Base-by-base conservation (phyloP, 345 rosid species). In the Raphanus raphanistrum region DNA sequence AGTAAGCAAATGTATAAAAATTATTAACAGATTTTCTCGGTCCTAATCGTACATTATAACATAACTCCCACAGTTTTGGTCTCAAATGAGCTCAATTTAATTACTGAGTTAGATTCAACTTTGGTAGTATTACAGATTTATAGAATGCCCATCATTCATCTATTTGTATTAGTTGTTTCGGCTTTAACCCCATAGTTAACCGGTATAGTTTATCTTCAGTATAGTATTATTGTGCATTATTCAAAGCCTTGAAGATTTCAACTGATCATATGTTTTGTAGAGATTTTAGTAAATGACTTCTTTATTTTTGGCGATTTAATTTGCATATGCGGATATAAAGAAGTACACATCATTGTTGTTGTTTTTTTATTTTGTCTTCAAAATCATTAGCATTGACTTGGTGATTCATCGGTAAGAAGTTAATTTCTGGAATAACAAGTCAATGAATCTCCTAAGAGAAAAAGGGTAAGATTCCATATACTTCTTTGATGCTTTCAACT, bases 331-430 rank as follows among this genome's bases (percentile, higher is more conserved):
- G 6, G 9, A 45, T 32, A 41, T 28, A 16, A 68, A 60, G 29
- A 59, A 60, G 7, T 32, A 6, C 5, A 61, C 7, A 45, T 11
- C 7, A 60, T 6, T 69, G 62, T 26, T 8, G 21, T 21, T 59
- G 0, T 29, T 12, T 54, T 12, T 16, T 13, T 10, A 3, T n/a
- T n/a, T 17, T 43, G 9, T 60, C 61, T 59, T n/a, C 9, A 7
- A 32, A 63, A 16, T 54, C 45, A 63, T 52, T 32, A 13, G n/a
- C 79, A 63, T 64, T 71, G 76, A 71, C 64, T 71, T 77, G 50
- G 17, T 77, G 50, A 27, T 54, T 63, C 61, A 29, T 29, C 9
- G 21, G n/a, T 2, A 12, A 70, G 35, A 38, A 50, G 43, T 17
- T 52, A 26, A 11, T 63, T 63, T 52, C 36, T 27, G 4, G 54